Evolutionary conservation across 257 asterid species (phyloP), one percentile per base, ranked within the genome.

Genomic region (Anisodus tanguticus): DNA sequence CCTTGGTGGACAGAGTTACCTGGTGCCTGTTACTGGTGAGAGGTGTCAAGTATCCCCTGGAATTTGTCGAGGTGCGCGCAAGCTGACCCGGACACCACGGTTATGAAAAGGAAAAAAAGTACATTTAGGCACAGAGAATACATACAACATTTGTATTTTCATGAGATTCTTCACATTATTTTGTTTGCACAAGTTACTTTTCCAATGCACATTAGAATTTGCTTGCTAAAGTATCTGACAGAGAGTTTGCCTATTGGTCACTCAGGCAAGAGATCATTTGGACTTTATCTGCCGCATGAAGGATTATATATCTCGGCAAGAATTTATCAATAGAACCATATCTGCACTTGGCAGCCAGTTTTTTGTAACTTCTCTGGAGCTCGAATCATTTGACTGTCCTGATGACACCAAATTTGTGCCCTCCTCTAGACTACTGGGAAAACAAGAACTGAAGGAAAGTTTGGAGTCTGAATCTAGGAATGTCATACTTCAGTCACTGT

Each of bases 281-380:
- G 97, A 95, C 47, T 95, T 95, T 43, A 88, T 95, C 76, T 93
- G 99, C 88, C 91, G 97, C 80, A 79, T 94, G 97, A 95, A 95
- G 90, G 97, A 94, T 67, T 89, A 93, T 72, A 83, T 92, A 31
- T 86, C 93, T 2, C 88, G 92, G 86, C 82, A 88, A 19, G 81
- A 79, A 82, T 95, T 95, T 88, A 91, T 94, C 4, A 83, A 87
- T 39, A 82, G 89, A 86, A 91, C 95, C 62, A 88, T 93, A 5
- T 71, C 85, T 76, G 93, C 94, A 86, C 87, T 91, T 49, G 89
- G 90, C 53, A 86, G 83, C 79, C 90, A 91, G 78, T 95, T 95
- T 59, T 35, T 3, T 6, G 84, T 91, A 66, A 88, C 69, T 83
- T 55, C 90, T 68, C 9, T 19, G 15, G 91, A 92, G 70, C 54